Base-by-base conservation (phyloP, 352 stramenopile genomes). In the Phytophthora capsici region DNA sequence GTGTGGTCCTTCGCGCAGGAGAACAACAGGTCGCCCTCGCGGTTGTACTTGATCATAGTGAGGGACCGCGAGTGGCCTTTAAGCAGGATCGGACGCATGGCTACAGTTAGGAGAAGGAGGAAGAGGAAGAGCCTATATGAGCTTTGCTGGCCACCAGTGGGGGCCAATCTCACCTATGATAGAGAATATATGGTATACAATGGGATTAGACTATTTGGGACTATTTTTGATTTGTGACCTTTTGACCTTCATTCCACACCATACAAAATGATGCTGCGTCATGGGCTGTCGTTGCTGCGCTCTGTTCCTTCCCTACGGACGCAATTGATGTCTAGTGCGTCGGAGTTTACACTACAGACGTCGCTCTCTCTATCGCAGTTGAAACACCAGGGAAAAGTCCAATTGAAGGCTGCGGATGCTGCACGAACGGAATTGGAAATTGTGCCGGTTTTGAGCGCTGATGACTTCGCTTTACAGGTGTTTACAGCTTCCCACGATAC, bases 1-100 rank as follows among this genome's bases (percentile, higher is more conserved):
- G 90, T 82, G 71, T 98, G 86, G 66, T 99, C 96, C 78, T 99
- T 99, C 44, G 95, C 93, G 51, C 86, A 96, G 40, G 97, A 98
- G 80, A 99, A 99, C 17, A 99, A 82, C 16, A 99, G 82, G 77
- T 99, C 98, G 36, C 97, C 97, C 70, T 99, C 97, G 53, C 92
- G 91, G 81, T 99, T 99, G 90, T 99, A 99, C 74, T 99, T 98
- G 64, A 99, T 90, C 84, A 94, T 91, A 10, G 97, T 99, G 69
- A 99, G 98, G 57, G 97, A 97, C 73, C 98, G 94, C 69, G 98
- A 98, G 88, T 99, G 98, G 73, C 97, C 97, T 84, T 99, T 99
- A 50, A 99, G 87, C 62, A 99, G 74, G 75, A 99, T 99, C 52
- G 98, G 97, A 78, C 95, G 95, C 95, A 97, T 97, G 48, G 48